These are phyloP conservation scores for Meira nashicola DNA, from an alignment of 1,284 basidiomycete genomes.

Conservation along the genomic window DNA sequence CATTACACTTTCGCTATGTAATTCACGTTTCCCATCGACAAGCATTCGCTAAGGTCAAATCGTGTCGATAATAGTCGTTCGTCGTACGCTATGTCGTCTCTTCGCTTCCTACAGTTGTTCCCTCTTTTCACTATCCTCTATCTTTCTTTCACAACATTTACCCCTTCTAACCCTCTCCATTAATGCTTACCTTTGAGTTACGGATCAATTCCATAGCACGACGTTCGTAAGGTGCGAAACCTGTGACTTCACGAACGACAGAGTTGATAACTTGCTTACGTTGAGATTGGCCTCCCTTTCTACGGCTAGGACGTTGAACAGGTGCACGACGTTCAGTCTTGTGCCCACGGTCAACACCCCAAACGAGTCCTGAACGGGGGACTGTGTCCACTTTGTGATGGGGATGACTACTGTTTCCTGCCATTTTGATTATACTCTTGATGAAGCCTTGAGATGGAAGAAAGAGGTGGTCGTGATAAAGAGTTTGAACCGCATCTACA, in stretches of 20 bases:
- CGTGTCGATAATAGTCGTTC: background rate
- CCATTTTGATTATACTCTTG: background rate
- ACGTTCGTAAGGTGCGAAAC: constrained; percentile 97
- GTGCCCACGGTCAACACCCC: constrained; percentile 87
- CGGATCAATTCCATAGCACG: constrained; percentile 97
- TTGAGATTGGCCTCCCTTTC: constrained; percentile 78
- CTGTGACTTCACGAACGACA: constrained; percentile 60
- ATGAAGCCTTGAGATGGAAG: too few relatives aligned
- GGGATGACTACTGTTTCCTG: constrained; percentile 3
- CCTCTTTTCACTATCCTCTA: background rate
- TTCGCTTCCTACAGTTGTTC: background rate
- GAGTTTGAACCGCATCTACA: too few relatives aligned
- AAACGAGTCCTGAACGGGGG: constrained; percentile 68
- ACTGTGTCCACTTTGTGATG: constrained; percentile 14
- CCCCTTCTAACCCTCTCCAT: background rate
- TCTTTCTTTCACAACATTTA: background rate
- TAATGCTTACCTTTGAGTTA: constrained; percentile 78
- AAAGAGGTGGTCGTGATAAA: too few relatives aligned
- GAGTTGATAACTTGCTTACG: constrained; percentile 50
- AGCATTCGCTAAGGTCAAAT: background rate
- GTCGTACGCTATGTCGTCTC: background rate
- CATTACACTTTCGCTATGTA: background rate
- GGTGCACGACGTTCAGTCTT: constrained; percentile 82
- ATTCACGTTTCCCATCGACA: background rate
- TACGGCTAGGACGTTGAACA: constrained; percentile 74